phyloP scores from a whole-genome alignment of 2,329 filamentous ascomycete genomes.

The Exserohilum turcica region DNA sequence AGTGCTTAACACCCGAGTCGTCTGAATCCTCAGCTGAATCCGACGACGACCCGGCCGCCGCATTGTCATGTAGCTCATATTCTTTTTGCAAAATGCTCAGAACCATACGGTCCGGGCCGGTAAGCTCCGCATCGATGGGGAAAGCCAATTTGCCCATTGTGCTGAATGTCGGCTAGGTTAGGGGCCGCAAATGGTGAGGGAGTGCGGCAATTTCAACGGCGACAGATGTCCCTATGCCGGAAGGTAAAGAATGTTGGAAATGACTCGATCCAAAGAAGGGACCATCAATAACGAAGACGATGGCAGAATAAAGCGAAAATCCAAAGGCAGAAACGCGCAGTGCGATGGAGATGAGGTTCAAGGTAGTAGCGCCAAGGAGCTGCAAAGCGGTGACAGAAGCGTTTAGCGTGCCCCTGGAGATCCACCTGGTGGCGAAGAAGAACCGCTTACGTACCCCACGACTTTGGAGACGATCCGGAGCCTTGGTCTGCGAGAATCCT shows the following conservation, averaged over 20 bases:
- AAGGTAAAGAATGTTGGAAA: neutral
- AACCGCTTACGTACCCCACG: slow-evolving; percentile 15
- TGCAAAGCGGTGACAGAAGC: slow-evolving; percentile 8
- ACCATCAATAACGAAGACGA: neutral
- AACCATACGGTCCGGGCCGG: slow-evolving; percentile 38
- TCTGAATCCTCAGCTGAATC: slow-evolving; percentile 32
- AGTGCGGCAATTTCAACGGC: neutral
- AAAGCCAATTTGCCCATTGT: slow-evolving; percentile 40
- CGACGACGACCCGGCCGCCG: neutral
- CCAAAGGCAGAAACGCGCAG: neutral
- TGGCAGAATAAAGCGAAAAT: neutral
- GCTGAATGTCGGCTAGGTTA: slow-evolving; percentile 4
- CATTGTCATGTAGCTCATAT: slow-evolving; percentile 26
- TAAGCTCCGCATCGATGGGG: slow-evolving; percentile 39
- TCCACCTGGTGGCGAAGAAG: slow-evolving; percentile 12
- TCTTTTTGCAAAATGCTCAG: slow-evolving; percentile 38
- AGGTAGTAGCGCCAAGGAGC: slow-evolving; percentile 4
- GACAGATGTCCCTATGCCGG: neutral
- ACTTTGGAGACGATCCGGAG: neutral
- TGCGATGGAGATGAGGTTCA: neutral
- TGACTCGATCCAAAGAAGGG: neutral
- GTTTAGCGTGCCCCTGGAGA: slow-evolving; percentile 13
- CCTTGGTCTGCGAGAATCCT: neutral
- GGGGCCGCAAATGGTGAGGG: neutral
- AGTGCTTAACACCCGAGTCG: slow-evolving; percentile 32